Evolutionary conservation across 2,329 filamentous ascomycete species (phyloP).

Genomic region (Pestalotiopsis sp.): DNA sequence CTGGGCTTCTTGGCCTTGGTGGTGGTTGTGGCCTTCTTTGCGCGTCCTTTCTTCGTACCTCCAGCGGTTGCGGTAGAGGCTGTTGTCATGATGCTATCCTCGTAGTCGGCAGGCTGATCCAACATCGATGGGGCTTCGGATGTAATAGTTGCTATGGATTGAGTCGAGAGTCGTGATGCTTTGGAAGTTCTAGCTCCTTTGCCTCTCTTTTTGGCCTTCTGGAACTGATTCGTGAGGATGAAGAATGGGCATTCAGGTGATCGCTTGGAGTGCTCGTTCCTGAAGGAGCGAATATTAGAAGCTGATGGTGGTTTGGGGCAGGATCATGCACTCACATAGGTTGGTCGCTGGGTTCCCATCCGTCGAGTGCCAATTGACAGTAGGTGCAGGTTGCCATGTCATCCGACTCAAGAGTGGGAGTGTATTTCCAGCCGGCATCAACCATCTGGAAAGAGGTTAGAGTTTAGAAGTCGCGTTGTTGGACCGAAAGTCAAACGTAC

Average conservation of each 20-base stretch:
- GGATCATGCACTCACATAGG: slow-evolving; percentile 64
- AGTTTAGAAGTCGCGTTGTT: not conserved
- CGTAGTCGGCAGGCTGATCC: slow-evolving; percentile 51
- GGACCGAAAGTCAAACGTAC: slow-evolving; percentile 44
- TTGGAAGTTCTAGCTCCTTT: slow-evolving; percentile 67
- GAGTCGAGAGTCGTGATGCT: slow-evolving; percentile 64
- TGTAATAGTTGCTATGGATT: slow-evolving; percentile 54
- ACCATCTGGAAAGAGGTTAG: slow-evolving; percentile 65
- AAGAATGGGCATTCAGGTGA: slow-evolving; percentile 86
- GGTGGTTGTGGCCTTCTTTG: slow-evolving; percentile 56
- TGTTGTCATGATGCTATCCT: slow-evolving; percentile 63
- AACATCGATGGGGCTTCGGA: slow-evolving; percentile 53
- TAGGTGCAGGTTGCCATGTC: slow-evolving; percentile 93
- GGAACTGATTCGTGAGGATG: slow-evolving; percentile 61
- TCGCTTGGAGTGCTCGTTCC: slow-evolving; percentile 83
- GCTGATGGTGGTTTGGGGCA: not conserved
- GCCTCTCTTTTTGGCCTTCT: slow-evolving; percentile 56
- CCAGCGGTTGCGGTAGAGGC: slow-evolving; percentile 61
- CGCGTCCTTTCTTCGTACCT: slow-evolving; percentile 50
- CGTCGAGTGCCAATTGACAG: slow-evolving; percentile 86
- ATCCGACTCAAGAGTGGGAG: slow-evolving; percentile 78
- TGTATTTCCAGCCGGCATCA: slow-evolving; percentile 92
- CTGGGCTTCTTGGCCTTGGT: slow-evolving; percentile 48
- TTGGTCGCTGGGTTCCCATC: slow-evolving; percentile 92
- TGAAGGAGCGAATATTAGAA: slow-evolving; percentile 34